phyloP scores from a whole-genome alignment of 768 basidiomycete genomes.

The Rhodocollybia butyracea region DNA sequence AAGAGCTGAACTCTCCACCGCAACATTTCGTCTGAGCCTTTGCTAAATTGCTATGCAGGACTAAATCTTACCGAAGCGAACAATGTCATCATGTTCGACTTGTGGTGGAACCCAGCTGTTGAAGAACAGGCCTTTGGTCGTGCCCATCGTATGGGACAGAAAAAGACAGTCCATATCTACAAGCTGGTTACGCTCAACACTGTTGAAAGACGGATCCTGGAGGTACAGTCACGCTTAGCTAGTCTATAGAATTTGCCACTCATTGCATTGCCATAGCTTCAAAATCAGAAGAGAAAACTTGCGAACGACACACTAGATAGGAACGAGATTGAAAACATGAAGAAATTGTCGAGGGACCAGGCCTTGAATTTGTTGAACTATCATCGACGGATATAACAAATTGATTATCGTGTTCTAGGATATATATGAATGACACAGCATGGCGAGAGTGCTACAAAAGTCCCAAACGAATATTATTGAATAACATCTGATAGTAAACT shows the following conservation, averaged over 20 bases:
- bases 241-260: not conserved
- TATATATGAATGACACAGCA: no score
- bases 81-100: conserved; percentile 88
- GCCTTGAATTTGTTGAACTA: conserved; percentile 68
- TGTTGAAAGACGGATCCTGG: conserved; percentile 84
- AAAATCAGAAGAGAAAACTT: conserved; percentile 85
- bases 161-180: conserved; percentile 80
- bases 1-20: conserved; percentile 21
- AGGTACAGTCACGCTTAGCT: conserved; percentile 36
- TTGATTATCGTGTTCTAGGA: no score
- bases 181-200: conserved; percentile 86
- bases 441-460: not conserved
- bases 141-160: conserved; percentile 88
- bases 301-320: conserved; percentile 84
- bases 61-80: conserved; percentile 92
- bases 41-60: conserved; percentile 38
- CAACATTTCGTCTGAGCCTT: not conserved
- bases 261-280: conserved; percentile 48
- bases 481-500: no score
- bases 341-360: conserved; percentile 76
- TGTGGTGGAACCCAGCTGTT: conserved; percentile 94
- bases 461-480: not conserved
- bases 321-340: conserved; percentile 80
- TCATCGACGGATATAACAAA: not conserved
- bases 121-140: conserved; percentile 96